phyloP scores from a whole-genome alignment of 2,329 filamentous ascomycete species.

The Pestalotiopsis sp. region DNA sequence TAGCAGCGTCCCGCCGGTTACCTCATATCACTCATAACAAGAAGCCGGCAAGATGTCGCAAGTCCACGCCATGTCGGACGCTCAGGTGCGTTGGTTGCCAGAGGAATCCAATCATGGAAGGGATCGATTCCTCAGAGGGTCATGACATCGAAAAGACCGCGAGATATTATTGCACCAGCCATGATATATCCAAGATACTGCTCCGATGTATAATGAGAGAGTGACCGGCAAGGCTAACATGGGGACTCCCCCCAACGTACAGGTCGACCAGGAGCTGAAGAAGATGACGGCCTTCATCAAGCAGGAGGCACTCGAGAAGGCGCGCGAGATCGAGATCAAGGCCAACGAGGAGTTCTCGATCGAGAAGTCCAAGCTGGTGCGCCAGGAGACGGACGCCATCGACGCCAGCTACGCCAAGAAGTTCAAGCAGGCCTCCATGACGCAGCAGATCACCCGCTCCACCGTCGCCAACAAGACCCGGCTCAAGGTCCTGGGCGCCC shows the following conservation, averaged over 20 bases:
- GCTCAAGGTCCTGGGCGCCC: slow-evolving; percentile 81
- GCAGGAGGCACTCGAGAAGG: slow-evolving; percentile 96
- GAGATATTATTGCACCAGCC: background rate
- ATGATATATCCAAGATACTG: background rate
- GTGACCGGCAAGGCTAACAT: slow-evolving; percentile 17
- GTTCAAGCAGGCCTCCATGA: slow-evolving; percentile 98
- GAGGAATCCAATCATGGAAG: background rate
- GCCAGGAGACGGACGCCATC: slow-evolving; percentile 91
- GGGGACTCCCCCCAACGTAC: slow-evolving; percentile 17
- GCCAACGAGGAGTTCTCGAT: slow-evolving; percentile 99
- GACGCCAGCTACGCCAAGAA: slow-evolving; percentile 96
- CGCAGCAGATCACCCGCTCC: slow-evolving; percentile 96
- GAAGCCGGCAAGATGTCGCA: slow-evolving; percentile 75
- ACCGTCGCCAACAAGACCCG: slow-evolving; percentile 96
- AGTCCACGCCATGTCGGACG: slow-evolving; percentile 93
- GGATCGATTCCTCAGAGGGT: background rate
- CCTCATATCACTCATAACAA: slow-evolving; percentile 19
- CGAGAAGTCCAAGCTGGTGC: slow-evolving; percentile 98
- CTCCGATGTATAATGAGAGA: slow-evolving; percentile 13
- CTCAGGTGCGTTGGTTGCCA: slow-evolving; percentile 68
- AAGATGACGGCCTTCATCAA: slow-evolving; percentile 99
- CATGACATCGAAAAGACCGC: background rate
- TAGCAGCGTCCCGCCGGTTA: slow-evolving; percentile 12
- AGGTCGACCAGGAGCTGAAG: slow-evolving; percentile 98
- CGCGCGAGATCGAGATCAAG: slow-evolving; percentile 95